These are phyloP conservation scores for Pleoardoris graminearum DNA, from an alignment of 2,329 filamentous ascomycete species.

Conservation along the genomic window DNA sequence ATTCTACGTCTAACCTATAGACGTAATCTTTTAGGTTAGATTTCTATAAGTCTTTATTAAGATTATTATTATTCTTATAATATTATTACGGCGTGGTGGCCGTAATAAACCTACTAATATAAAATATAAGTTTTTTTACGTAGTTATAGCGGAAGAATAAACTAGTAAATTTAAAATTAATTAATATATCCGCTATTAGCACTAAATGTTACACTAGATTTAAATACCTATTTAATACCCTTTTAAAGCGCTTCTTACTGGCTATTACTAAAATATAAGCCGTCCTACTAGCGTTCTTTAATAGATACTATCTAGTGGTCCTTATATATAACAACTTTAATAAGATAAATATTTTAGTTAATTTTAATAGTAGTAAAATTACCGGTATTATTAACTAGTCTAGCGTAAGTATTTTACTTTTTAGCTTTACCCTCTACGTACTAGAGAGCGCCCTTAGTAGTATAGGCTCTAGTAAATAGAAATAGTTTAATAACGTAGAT, in stretches of 20 bases:
- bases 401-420: constrained; percentile 30
- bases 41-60: too few relatives aligned
- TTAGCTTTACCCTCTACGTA: constrained; percentile 35
- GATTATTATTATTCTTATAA: too few relatives aligned
- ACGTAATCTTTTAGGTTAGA: too few relatives aligned
- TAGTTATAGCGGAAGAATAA: constrained; percentile 1
- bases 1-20: too few relatives aligned
- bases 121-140: constrained; percentile 4
- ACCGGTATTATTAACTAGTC: constrained; percentile 41
- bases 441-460: constrained; percentile 27
- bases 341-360: constrained; percentile 24
- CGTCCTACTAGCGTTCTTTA: constrained; percentile 39
- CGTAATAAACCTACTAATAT: constrained; percentile 4
- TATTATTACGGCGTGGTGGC: too few relatives aligned
- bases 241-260: constrained; percentile 43
- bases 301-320: constrained; percentile 43
- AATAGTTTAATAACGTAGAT: constrained; percentile 5
- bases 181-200: neutral
- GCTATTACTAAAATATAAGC: constrained; percentile 38
- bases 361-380: constrained; percentile 25
- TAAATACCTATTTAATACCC: constrained; percentile 28
- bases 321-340: constrained; percentile 44
- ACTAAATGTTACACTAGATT: constrained; percentile 1
- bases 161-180: neutral
- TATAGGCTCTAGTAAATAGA: constrained; percentile 14